Conservation (phyloP, 1,139 yeast genomes). For the Pichia sp. region DNA sequence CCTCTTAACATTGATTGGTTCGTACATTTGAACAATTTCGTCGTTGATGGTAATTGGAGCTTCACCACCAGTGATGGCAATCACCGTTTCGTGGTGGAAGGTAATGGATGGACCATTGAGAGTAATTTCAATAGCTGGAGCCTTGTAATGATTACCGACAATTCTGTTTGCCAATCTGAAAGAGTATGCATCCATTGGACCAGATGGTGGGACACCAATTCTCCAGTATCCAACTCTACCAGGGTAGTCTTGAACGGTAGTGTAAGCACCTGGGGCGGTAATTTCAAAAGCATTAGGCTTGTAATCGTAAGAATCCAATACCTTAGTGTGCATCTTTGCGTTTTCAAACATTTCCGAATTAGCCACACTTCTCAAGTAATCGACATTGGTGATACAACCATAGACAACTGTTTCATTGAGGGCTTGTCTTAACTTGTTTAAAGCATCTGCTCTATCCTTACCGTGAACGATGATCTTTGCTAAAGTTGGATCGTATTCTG, state of each 20-base stretch:
- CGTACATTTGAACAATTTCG: slow-evolving; percentile 47
- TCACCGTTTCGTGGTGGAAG: slow-evolving; percentile 72
- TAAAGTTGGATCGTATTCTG: slow-evolving; percentile 94
- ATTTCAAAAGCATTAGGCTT: slow-evolving; percentile 80
- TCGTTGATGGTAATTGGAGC: slow-evolving; percentile 64
- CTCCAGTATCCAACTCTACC: slow-evolving; percentile 89
- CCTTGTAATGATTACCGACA: slow-evolving; percentile 74
- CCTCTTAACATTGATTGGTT: slow-evolving; percentile 58
- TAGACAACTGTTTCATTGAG: slow-evolving; percentile 77
- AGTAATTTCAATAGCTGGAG: slow-evolving; percentile 90
- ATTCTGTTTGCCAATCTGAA: slow-evolving; percentile 83
- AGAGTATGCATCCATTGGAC: slow-evolving; percentile 94
- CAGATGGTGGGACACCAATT: slow-evolving; percentile 96
- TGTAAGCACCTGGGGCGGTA: slow-evolving; percentile 82
- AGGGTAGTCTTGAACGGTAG: slow-evolving; percentile 94
- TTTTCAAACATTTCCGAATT: slow-evolving; percentile 75
- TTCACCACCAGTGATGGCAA: slow-evolving; percentile 84
- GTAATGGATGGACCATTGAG: slow-evolving; percentile 76
- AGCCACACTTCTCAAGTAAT: slow-evolving; percentile 80
- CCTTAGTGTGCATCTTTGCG: slow-evolving; percentile 80
- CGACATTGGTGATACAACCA: slow-evolving; percentile 87
- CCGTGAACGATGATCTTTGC: slow-evolving; percentile 97
- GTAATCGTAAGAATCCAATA: slow-evolving; percentile 76
- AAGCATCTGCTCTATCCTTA: slow-evolving; percentile 76
- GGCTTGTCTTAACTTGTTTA: slow-evolving; percentile 68